Conservation (phyloP, 257 asterid genomes). For the Penstemon newberryi region DNA sequence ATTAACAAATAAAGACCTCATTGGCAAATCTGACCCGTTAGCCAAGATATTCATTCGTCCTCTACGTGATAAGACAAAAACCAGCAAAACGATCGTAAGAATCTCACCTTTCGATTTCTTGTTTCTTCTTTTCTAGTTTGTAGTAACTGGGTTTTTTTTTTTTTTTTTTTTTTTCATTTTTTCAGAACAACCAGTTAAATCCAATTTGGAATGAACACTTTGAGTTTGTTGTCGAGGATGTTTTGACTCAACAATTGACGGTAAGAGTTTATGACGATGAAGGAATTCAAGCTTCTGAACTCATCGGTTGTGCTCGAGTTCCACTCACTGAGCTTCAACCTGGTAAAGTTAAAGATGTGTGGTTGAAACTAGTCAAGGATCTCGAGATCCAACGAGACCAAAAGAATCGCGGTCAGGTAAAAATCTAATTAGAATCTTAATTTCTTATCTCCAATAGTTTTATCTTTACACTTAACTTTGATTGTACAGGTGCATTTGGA, state of each 20-base stretch:
- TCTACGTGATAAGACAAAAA: conserved; percentile 61
- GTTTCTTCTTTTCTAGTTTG: background rate
- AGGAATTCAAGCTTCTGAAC: conserved; percentile 82
- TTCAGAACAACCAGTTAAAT: conserved; percentile 61
- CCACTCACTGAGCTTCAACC: conserved; percentile 60
- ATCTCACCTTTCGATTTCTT: conserved; percentile 1
- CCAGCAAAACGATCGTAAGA: conserved; percentile 76
- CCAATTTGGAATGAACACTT: conserved; percentile 98
- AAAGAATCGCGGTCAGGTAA: conserved; percentile 81
- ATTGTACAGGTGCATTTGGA: conserved; percentile 76
- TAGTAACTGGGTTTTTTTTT: no score
- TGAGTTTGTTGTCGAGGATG: conserved; percentile 83
- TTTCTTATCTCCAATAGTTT: no score
- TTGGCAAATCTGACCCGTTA: conserved; percentile 94
- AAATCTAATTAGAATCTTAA: background rate
- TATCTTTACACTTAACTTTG: no score
- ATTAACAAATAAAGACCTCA: conserved; percentile 70
- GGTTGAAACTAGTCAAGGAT: conserved; percentile 90
- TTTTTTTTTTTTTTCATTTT: background rate
- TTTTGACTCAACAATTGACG: conserved; percentile 75
- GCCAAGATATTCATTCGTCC: conserved; percentile 81
- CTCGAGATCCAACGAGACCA: conserved; percentile 71
- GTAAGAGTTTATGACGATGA: conserved; percentile 81
- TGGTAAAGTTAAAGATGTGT: conserved; percentile 82
- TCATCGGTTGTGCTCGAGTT: conserved; percentile 76